These are phyloP conservation scores for Diplocarpon mali DNA, from an alignment of 2,329 filamentous ascomycete species.

Conservation along the genomic window DNA sequence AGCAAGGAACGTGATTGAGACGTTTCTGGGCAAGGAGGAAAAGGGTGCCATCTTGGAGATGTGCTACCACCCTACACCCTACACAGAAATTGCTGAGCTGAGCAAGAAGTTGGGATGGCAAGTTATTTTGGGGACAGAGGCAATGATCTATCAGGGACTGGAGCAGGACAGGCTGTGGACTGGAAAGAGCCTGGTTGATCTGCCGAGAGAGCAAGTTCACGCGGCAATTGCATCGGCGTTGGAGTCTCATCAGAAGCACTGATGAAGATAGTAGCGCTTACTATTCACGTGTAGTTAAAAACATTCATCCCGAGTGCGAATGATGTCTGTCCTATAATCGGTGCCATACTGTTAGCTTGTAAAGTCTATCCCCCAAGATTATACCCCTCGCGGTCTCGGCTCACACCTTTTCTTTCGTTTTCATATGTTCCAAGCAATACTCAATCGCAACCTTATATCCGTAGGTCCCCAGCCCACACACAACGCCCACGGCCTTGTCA, in stretches of 20 bases:
- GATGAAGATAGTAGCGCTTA: not conserved
- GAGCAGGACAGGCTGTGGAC: slow-evolving; percentile 19
- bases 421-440: slow-evolving; percentile 36
- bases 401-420: slow-evolving; percentile 26
- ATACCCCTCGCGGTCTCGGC: not conserved
- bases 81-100: slow-evolving; percentile 13
- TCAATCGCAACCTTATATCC: slow-evolving; percentile 53
- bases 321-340: not conserved
- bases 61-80: slow-evolving; percentile 20
- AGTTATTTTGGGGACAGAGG: slow-evolving; percentile 18
- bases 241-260: slow-evolving; percentile 6
- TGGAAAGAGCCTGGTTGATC: slow-evolving; percentile 10
- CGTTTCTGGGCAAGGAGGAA: slow-evolving; percentile 14
- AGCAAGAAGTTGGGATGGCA: slow-evolving; percentile 14
- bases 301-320: too few species aligned
- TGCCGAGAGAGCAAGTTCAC: slow-evolving; percentile 14
- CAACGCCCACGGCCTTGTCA: slow-evolving; percentile 65
- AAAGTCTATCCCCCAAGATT: not conserved
- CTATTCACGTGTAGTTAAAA: not conserved
- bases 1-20: slow-evolving; percentile 14
- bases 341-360: not conserved
- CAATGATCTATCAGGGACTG: slow-evolving; percentile 22
- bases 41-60: slow-evolving; percentile 20
- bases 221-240: slow-evolving; percentile 14
- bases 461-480: slow-evolving; percentile 55